Base-by-base conservation (phyloP, 805 yeast species). In the Candida boidinii region DNA sequence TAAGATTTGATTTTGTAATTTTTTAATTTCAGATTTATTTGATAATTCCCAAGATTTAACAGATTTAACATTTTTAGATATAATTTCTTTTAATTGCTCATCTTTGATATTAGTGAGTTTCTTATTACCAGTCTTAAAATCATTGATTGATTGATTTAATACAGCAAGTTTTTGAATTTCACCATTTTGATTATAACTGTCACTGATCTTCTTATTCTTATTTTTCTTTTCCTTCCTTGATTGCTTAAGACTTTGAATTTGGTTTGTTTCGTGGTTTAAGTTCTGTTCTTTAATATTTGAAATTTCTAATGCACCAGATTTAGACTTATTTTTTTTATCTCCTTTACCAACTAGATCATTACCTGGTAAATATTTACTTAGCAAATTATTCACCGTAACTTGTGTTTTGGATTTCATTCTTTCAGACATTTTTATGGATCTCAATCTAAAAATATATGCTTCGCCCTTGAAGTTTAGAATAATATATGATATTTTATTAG, bases 31-130 rank as follows among this genome's bases (percentile, higher is more conserved):
- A 6, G 55, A 58, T 20, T 54, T 53, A 17, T 62, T 60, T 16
- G 48, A 31, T 8, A 27, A 36, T 28, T 59, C 66, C 68, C 72
- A 67, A 13, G 67, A 60, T 36, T 56, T 57, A 10, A 69, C 37
- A 18, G 48, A 52, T 7, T 51, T 43, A 4, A 65, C 49, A 38
- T 70, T 69, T 30, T 45, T 55, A 16, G 54, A 56, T 1, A 62
- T 47, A 4, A 62, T 38, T 31, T 43, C 48, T 33, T 60, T 58
- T 25, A 65, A 34, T 34, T 56, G 56, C 17, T 42, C 45, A 30
- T 53, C 39, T 71, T 52, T 0, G 73, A 67, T 13, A 64, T 57
- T 39, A 49, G 52, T 55, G 68, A 70, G 38, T 70, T 68, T 25
- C 54, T 58, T 1, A 55, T 59, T 54, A 22, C 56, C 51, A 24